Base-by-base conservation (phyloP, 164 flowering plant genomes). In the Tetracentron sinense region DNA sequence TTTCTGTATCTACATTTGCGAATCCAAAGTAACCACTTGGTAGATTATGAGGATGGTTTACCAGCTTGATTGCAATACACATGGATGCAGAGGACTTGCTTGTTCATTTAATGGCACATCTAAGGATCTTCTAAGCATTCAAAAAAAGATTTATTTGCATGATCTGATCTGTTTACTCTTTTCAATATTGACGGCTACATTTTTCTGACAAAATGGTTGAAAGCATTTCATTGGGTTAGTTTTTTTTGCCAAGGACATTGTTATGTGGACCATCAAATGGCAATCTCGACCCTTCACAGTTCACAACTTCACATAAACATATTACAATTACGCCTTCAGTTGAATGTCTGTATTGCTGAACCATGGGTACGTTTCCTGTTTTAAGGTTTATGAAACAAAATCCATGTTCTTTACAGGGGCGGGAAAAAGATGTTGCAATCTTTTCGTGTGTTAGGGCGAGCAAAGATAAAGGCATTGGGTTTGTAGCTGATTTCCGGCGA, bases 401-500 rank as follows among this genome's bases (percentile, higher is more conserved):
- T 64, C 20, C 17, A 0, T 15, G 14, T 17, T 60, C 17, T 20
- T 56, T 46, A 20, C 78, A 91, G 97, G 99, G 99, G 14, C 82
- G 99, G 16, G 99, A 94, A 68, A 94, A 91, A 68, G 97, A 88
- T 75, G 89, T 91, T 58, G 96, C 88, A 16, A 91, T 94, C 27
- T 91, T 94, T 70, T 91, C 96, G 19, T 89, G 97, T 77, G 97
- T 91, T 23, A 81, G 99, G 69, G 86, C 99, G 35, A 94, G 73
- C 70, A 54, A 77, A 68, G 81, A 79, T 56, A 72, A 66, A 65
- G 77, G 86, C 33, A 91, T 94, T 50, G 99, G 99, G 1, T 94
- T 94, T 77, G 79, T 94, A 7, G 66, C 84, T 42, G 92, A 94
- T 74, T 85, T 66, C 64, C 81, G 96, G 44, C 77, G 97, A 62